phyloP scores from a whole-genome alignment of 805 yeast species.

The Schwanniomyces polymorphus region DNA sequence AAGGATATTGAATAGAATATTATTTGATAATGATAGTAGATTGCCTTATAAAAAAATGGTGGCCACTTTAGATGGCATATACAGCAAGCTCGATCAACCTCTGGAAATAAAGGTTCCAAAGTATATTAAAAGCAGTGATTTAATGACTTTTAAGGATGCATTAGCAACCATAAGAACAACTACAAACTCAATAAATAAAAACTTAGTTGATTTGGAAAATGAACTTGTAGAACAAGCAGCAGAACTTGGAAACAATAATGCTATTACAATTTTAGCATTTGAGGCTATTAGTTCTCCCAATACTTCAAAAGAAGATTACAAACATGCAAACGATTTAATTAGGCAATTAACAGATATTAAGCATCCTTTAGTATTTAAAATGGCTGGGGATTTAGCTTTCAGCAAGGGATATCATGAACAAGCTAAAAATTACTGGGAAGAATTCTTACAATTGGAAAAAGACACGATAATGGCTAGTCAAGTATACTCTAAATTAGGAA shows the following conservation, averaged over 20 bases:
- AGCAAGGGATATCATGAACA: constrained; percentile 46
- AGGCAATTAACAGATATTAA: constrained; percentile 53
- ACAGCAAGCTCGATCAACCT: constrained; percentile 46
- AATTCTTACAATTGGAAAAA: constrained; percentile 55
- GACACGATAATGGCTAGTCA: constrained; percentile 67
- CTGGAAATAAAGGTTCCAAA: constrained; percentile 40
- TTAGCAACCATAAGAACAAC: constrained; percentile 60
- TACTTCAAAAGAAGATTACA: constrained; percentile 50
- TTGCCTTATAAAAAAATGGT: constrained; percentile 53
- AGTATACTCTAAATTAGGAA: constrained; percentile 67
- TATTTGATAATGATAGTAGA: constrained; percentile 67
- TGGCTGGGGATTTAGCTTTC: constrained; percentile 75
- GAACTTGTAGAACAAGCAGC: constrained; percentile 81
- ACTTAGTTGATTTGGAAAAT: constrained; percentile 63
- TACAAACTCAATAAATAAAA: constrained; percentile 58
- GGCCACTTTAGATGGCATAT: constrained; percentile 53
- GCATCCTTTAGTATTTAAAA: constrained; percentile 75
- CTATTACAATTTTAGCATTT: constrained; percentile 71
- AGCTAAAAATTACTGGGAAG: constrained; percentile 60
- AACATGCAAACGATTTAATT: constrained; percentile 63
- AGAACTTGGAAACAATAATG: constrained; percentile 78
- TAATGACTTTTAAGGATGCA: constrained; percentile 68
- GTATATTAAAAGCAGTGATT: constrained; percentile 53
- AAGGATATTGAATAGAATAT: constrained; percentile 53
- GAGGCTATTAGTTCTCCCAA: constrained; percentile 49